These are phyloP conservation scores for Pseudogymnoascus sp. DNA, from an alignment of 2,329 filamentous ascomycete species.

Conservation along the genomic window DNA sequence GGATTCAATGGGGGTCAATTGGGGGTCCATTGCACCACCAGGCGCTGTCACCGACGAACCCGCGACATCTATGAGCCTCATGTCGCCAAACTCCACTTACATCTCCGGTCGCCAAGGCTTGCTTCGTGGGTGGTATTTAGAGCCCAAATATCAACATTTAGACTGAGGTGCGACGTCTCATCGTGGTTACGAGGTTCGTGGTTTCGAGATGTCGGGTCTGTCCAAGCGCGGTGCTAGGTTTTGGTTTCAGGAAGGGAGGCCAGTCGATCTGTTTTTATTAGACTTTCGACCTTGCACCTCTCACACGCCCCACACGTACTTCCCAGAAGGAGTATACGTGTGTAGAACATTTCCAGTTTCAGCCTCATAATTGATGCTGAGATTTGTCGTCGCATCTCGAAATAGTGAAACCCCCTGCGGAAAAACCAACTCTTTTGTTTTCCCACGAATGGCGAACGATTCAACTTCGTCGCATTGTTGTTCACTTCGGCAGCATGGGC, in stretches of 20 bases:
- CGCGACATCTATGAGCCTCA: not conserved
- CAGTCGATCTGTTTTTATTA: not conserved
- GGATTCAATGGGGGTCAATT: no score
- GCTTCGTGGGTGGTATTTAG: not conserved
- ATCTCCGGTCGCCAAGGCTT: not conserved
- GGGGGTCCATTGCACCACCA: not conserved
- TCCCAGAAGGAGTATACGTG: not conserved
- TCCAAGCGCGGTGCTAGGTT: not conserved
- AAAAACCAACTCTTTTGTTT: not conserved
- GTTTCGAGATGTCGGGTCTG: not conserved
- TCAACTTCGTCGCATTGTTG: not conserved
- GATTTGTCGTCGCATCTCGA: conserved; percentile 4
- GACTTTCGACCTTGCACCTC: no score
- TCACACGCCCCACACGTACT: no score
- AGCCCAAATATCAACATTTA: not conserved
- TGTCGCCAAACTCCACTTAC: not conserved
- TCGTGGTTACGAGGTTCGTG: not conserved
- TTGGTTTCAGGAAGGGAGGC: not conserved
- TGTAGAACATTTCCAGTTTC: not conserved
- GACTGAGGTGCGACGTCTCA: conserved; percentile 6
- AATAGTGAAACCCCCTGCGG: not conserved
- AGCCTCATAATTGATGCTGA: not conserved
- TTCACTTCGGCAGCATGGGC: not conserved
- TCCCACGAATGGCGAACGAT: conserved; percentile 4
- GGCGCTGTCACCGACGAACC: not conserved